Base-by-base conservation (phyloP, 345 rosid species). In the Eucalyptus polyanthemos region DNA sequence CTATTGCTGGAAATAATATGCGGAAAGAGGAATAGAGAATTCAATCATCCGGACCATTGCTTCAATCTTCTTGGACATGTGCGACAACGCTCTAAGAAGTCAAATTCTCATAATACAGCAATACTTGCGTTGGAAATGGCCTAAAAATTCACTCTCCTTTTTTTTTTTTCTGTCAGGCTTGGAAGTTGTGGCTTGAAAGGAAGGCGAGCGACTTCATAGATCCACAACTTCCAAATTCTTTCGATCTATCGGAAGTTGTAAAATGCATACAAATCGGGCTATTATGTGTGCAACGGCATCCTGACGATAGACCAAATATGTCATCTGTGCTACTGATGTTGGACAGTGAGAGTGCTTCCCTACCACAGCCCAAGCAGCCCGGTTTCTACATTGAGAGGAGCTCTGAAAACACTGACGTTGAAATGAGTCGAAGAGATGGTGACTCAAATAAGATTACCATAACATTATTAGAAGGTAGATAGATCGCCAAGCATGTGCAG, bases 201-300 rank as follows among this genome's bases (percentile, higher is more conserved):
- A 90, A 89, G n/a, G 89, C 88, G n/a, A 11, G 86, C 16, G 81
- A 90, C 58, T 86, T 93, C 81, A 88, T 91, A 58, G 93, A 92
- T 89, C 91, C 92, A 10, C 25, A 5, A 2, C 31, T 91, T 47
- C 90, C 16, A n/a, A 90, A 91, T 49, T 88, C 91, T 42, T 89
- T 22, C 83, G 85, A 88, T 4, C 40, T 50, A 65, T 81, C 90
- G 44, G 92, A 93, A 87, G 92, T 90, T 47, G 22, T 47, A 34
- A 91, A 89, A 31, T 93, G 93, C 67, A 88, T 92, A n/a, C 93
- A 93, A 50, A 56, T 93, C 29, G 94, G 93, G 14, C 88, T 94
- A 42, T 81, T 94, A 29, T 94, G 95, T 47, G 94, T 94, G 50
- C 93, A 93, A 90, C 88, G 88, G 72, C 87, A 42, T 62, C 89